Evolutionary conservation across 495 filamentous ascomycete genomes (phyloP).

Genomic region (Podospora pseudocomata): DNA sequence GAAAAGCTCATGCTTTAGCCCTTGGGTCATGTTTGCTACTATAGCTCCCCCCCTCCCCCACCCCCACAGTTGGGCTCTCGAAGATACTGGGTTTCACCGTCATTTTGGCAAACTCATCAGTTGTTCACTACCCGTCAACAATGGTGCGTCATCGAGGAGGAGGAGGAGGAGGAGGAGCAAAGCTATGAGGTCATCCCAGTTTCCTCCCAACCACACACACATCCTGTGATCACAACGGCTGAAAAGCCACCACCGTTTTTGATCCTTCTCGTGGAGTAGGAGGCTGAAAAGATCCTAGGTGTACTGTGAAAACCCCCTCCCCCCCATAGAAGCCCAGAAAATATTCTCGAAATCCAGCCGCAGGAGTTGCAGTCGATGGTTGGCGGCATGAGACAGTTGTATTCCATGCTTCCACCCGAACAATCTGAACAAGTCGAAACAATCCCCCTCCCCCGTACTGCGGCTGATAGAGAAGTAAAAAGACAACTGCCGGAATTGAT

Average conservation of each 20-base stretch:
- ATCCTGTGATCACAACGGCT: background rate
- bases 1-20: background rate
- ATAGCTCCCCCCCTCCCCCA: too few species aligned
- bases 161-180: background rate
- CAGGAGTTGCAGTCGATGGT: background rate
- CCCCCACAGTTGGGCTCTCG: background rate
- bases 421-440: background rate
- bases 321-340: background rate
- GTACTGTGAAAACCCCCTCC: background rate
- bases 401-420: conserved; percentile 13
- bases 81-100: background rate
- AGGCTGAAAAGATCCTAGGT: background rate
- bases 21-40: background rate
- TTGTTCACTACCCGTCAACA: background rate
- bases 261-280: background rate
- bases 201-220: background rate
- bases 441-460: background rate
- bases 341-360: conserved; percentile 4
- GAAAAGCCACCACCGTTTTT: background rate
- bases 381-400: background rate
- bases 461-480: conserved; percentile 6
- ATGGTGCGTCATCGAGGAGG: background rate
- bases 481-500: background rate
- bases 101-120: background rate
- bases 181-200: background rate